Base-by-base conservation (phyloP, 352 stramenopile genomes). In the Stephanocyclus meneghinianus region DNA sequence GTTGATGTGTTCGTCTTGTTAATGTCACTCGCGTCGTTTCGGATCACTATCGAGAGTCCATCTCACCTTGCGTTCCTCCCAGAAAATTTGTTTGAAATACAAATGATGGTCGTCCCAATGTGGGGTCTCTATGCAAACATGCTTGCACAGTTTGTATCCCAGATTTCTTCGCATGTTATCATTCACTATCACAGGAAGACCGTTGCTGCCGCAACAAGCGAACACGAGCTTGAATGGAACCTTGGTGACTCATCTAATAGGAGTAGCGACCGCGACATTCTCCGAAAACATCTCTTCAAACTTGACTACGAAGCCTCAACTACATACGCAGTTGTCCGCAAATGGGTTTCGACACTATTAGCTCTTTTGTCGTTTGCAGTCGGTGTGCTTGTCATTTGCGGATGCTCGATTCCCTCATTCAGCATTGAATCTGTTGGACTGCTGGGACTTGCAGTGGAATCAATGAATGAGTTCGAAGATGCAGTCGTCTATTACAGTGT, bases 111-210 rank as follows among this genome's bases (percentile, higher is more conserved):
- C 6, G 67, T 90, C 35, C 89, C 89, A 8, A 45, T 89, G 18
- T 94, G 89, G 89, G 89, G 89, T 21, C 57, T 94, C 1, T 94
- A 93, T 69, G 85, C 89, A 10, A 93, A 93, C 60, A 83, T 94
- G 81, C 71, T 91, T 42, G 89, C 89, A 13, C 86, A 93, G 74
- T 66, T 94, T 15, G 50, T 93, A 5, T 86, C 82, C 8, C 89
- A 94, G 67, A 79, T 94, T 42, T 90, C 82, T 18, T 90, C 78
- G 60, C 89, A 94, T 70, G 70, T 91, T 56, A 90, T 94, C 37
- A 92, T 93, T 72, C 80, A 94, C 61, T 94, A 91, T 60, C 89
- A 94, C 67, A 75, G 87, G 21, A 83, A 83, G 70, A 88, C 71
- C 30, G 56, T 71, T 15, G 56, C 7, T 21, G 48, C 59, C 29